These are phyloP conservation scores for Cercophora newfieldiana DNA, from an alignment of 495 filamentous ascomycete species.

Conservation along the genomic window DNA sequence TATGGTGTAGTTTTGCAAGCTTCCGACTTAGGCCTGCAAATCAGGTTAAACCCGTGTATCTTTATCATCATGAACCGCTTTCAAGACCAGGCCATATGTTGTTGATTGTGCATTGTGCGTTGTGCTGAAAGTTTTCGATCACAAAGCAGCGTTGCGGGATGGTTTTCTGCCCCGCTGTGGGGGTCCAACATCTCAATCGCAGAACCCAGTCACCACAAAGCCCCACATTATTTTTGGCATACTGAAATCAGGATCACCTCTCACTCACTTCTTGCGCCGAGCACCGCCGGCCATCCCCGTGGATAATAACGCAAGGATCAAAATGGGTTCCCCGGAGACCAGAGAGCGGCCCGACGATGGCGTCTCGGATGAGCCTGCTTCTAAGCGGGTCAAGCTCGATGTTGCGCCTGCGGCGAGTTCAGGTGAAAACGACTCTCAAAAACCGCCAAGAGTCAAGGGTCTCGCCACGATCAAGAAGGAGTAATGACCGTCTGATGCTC, in stretches of 20 bases:
- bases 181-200: not conserved
- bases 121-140: no score
- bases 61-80: no score
- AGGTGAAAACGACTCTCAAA: constrained; percentile 5
- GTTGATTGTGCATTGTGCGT: no score
- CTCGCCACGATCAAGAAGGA: constrained; percentile 83
- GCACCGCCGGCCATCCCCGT: not conserved
- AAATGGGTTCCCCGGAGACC: not conserved
- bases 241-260: not conserved
- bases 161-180: not conserved
- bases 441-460: constrained; percentile 53
- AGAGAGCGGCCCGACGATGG: constrained; percentile 2
- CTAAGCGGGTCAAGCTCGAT: constrained; percentile 62
- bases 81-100: no score
- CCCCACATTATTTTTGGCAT: not conserved
- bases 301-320: not conserved
- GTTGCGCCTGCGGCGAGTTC: not conserved
- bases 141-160: no score
- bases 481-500: constrained; percentile 48
- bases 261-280: not conserved
- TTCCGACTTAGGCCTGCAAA: no score
- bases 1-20: no score
- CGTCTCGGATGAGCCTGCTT: constrained; percentile 39
- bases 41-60: no score
- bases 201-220: not conserved